Evolutionary conservation across 2,329 filamentous ascomycete genomes (phyloP), one percentile per base, ranked within the genome.

Genomic region (Mycosphaerelloides madeirae): DNA sequence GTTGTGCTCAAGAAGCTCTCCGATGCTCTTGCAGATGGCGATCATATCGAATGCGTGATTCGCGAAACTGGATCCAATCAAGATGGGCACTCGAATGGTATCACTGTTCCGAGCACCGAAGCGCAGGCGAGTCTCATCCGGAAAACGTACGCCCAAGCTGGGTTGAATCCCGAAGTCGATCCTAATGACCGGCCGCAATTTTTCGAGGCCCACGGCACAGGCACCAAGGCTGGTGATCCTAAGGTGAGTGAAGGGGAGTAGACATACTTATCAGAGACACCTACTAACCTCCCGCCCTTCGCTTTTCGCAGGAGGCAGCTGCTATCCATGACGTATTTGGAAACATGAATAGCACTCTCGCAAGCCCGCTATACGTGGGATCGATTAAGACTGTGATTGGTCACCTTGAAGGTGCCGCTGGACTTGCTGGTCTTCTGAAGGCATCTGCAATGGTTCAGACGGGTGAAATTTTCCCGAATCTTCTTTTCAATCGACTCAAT

Each of bases 141-240:
- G 0, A 80, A 81, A 55, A 64, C 59, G 0, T 54, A 81, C 1
- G 59, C 54, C 2, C 56, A 66, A 1, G 78, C 78, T 0, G 44
- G 80, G 2, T 55, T 45, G 0, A 67, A 73, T 52, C 62, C 2
- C 68, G 74, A 16, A 62, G n/a, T n/a, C n/a, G n/a, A n/a, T n/a
- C n/a, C n/a, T n/a, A 69, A 19, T 60, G 20, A 42, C 14, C 31
- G 29, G 8, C 40, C 40, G 6, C 31, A 35, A n/a, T 43, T 31
- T 18, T 29, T 59, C 18, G 59, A 62, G 31, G 48, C 47, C 1
- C 60, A 62, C 33, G 58, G 54, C 2, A 63, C 59, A 16, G 60
- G 58, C 2, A 62, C 59, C 3, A 29, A 19, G 13, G 36, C 41
- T 12, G 55, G 56, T n/a, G 50, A 53, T 33, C 47, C 41, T 5